Base-by-base conservation (phyloP, 306 rosid species). In the Inga laurina region DNA sequence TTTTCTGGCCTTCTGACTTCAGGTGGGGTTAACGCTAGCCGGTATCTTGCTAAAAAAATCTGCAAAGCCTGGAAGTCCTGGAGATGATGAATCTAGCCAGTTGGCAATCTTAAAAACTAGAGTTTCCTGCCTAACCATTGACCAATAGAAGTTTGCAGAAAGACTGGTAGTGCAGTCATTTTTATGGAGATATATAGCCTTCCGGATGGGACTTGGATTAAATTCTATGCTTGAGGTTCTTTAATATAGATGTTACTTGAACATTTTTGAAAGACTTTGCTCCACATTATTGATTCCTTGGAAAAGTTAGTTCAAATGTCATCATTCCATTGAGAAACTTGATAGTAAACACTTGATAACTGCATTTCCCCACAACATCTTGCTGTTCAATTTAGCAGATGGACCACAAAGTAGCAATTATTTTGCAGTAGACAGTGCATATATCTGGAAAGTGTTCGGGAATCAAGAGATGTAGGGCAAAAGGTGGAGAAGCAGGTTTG, bases 1-100 rank as follows among this genome's bases (percentile, higher is more conserved):
- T 59, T 92, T 73, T 91, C 98, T 54, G 94, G 99, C 71, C 82
- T 96, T 41, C 82, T 96, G 59, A 90, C 97, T 16, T 94, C 72
- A 43, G 98, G 98, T 24, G 95, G 92, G 82, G 88, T 90, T 48
- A 89, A 88, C 68, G 93, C 92, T 43, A 82, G 88, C 76, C 89
- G 86, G 75, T 95, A 95, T 81, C 89, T 93, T 41, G 85, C 89
- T 30, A 84, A 77, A 43, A 93, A 93, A 89, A 87, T 93, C 77
- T 32, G 71, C 89, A 96, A 93, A 87, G 94, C 97, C 71, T 93
- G 99, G 94, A 92, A 87, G 64, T 92, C 99, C 5, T 89, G 92
- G 94, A 88, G 52, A 80, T 88, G 89, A 83, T 90, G 89, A 84
- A 43, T 22, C 75, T 77, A 59, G 19, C 76, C 37, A 22, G 62